These are phyloP conservation scores for Entophlyctis helioformis DNA, from an alignment of 192 early-diverging fungal species.

Conservation along the genomic window DNA sequence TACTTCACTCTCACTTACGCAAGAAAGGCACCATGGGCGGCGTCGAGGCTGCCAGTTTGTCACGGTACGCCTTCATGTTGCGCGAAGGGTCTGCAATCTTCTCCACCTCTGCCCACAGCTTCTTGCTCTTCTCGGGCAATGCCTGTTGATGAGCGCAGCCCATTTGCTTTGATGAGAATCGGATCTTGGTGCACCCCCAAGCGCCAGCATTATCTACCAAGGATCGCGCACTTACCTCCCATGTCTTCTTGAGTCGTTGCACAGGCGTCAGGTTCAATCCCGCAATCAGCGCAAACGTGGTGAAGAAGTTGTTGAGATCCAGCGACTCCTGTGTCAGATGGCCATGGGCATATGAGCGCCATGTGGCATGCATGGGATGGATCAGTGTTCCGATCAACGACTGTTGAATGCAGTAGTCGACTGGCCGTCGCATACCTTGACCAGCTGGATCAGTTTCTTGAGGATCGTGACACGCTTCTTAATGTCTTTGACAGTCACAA, in stretches of 20 bases:
- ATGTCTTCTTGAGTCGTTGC: slow-evolving; percentile 44
- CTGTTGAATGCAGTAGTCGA: no score
- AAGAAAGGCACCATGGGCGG: slow-evolving; percentile 52
- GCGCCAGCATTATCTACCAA: not conserved
- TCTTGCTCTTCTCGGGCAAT: slow-evolving; percentile 33
- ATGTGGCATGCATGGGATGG: no score
- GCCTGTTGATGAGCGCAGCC: no score
- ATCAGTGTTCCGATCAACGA: no score
- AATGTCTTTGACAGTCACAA: slow-evolving; percentile 32
- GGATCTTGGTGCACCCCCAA: no score
- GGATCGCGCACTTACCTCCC: slow-evolving; percentile 32
- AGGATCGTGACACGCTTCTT: slow-evolving; percentile 35
- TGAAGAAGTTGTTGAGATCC: slow-evolving; percentile 42
- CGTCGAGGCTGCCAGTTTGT: slow-evolving; percentile 16
- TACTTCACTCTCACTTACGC: no score
- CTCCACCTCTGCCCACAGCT: slow-evolving; percentile 33
- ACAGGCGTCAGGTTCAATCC: slow-evolving; percentile 42
- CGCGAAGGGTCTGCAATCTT: slow-evolving; percentile 43
- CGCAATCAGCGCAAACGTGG: slow-evolving; percentile 43
- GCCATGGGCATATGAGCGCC: no score
- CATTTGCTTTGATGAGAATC: no score
- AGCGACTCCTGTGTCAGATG: not conserved
- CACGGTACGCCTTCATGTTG: slow-evolving; percentile 51
- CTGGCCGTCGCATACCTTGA: no score
- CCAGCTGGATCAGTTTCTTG: slow-evolving; percentile 35